Evolutionary conservation across 257 asterid species (phyloP), one percentile per base, ranked within the genome.

Genomic region (Salvia rosmarinus): DNA sequence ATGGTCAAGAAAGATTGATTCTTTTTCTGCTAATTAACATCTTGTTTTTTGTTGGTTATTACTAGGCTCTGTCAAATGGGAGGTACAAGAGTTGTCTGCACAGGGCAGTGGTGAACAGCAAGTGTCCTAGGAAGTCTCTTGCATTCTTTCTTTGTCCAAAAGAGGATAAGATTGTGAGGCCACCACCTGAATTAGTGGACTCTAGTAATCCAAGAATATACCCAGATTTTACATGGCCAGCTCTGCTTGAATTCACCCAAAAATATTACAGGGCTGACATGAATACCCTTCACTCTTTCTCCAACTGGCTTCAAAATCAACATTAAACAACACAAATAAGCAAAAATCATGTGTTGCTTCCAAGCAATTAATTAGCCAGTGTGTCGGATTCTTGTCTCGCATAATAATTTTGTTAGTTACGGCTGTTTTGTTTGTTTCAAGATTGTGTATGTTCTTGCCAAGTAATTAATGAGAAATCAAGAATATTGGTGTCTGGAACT

Each of bases 51-150:
- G n/a, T n/a, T n/a, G n/a, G n/a, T n/a, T n/a, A n/a, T n/a, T n/a
- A n/a, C n/a, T n/a, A n/a, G 97, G 97, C 94, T 2, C 81, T 88
- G 49, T 85, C 97, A 9, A 91, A 91, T 78, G 96, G 95, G 81
- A 84, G 82, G 5, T 91, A 87, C 90, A 87, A 84, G 61, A 89
- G 95, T n/a, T 89, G 97, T 79, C 55, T 91, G 64, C 97, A 91
- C 43, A 84, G 97, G 55, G 97, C 96, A 0, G 84, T 85, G 46
- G 96, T 88, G 17, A 90, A 90, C 85, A 71, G 75, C 23, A 64
- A 21, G 49, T 71, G 30, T 6, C 75, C 92, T 14, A 85, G 97
- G 57, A 90, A 74, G 68, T 88, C 96, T 4, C 82, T 90, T 11
- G 96, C 97, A 0, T 90, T 88, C 85, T 90, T 90, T 57, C 82